A percentile compares a stretch with the other conserved stretches of the same genome.
phyloP scores from a whole-genome alignment of 257 asterid species.

The Plectranthus barbatus region DNA sequence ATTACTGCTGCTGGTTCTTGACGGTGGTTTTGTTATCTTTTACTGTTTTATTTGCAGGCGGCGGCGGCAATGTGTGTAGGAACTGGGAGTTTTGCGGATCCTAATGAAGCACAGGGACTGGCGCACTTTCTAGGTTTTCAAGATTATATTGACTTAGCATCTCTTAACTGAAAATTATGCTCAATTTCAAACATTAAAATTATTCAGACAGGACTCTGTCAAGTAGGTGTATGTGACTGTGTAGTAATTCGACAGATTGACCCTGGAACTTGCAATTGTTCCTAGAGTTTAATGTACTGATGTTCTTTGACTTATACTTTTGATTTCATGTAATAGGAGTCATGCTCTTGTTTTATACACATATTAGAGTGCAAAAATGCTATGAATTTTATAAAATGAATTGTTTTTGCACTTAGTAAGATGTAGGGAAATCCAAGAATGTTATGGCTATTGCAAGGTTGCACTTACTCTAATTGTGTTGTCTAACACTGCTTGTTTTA shows the following conservation, averaged over 20 bases:
- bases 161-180: neutral
- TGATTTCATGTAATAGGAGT: neutral
- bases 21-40: neutral
- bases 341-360: constrained; percentile 2
- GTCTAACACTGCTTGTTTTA: neutral
- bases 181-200: neutral
- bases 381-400: too few relatives aligned
- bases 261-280: too few relatives aligned
- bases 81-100: constrained; percentile 61
- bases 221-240: neutral
- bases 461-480: neutral
- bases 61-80: constrained; percentile 98
- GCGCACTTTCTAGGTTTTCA: constrained; percentile 94
- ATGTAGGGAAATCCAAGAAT: neutral
- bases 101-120: constrained; percentile 83
- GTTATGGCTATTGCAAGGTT: neutral
- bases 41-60: constrained; percentile 45
- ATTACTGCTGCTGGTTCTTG: neutral
- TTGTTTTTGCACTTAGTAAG: too few relatives aligned
- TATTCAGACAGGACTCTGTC: neutral
- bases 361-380: neutral
- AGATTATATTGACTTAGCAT: neutral
- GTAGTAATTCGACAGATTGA: too few relatives aligned
- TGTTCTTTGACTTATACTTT: constrained; percentile 4
- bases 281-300: neutral